Evolutionary conservation across 352 stramenopile genomes (phyloP).

Genomic region (Saprolegnia parasitica): DNA sequence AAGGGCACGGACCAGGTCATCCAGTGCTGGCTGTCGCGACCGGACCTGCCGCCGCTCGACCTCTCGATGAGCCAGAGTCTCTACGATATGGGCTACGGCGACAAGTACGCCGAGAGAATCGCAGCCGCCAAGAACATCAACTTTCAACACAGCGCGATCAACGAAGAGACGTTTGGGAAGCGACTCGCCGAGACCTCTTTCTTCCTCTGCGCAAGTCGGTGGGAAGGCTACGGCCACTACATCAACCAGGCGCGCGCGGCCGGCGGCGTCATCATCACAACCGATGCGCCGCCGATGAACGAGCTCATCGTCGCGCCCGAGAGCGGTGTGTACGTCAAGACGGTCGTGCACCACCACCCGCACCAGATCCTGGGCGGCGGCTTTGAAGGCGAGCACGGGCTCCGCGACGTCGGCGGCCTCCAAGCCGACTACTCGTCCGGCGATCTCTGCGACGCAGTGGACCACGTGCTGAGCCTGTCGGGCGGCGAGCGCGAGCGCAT

Average conservation of each 20-base stretch:
- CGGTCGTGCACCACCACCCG: background rate
- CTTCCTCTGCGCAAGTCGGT: slow-evolving; percentile 1
- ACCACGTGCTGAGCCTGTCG: background rate
- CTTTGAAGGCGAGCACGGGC: background rate
- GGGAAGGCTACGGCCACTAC: slow-evolving; percentile 45
- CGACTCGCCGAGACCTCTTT: background rate
- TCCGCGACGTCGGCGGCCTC: background rate
- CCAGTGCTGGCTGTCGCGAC: slow-evolving; percentile 38
- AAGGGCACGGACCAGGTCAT: slow-evolving; percentile 35
- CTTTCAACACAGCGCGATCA: slow-evolving; percentile 25
- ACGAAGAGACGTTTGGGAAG: background rate
- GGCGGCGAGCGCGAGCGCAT: background rate
- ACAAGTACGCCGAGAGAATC: slow-evolving; percentile 29
- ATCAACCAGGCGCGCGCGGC: slow-evolving; percentile 53
- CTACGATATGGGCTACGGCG: slow-evolving; percentile 38
- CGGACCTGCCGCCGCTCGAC: slow-evolving; percentile 33
- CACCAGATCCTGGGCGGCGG: background rate
- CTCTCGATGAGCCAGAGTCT: slow-evolving; percentile 33
- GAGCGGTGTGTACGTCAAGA: slow-evolving; percentile 39
- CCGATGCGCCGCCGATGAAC: slow-evolving; percentile 53
- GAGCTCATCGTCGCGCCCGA: slow-evolving; percentile 40
- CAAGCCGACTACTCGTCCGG: slow-evolving; percentile 25
- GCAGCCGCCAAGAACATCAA: slow-evolving; percentile 10
- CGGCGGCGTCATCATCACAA: slow-evolving; percentile 45
- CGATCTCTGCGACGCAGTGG: slow-evolving; percentile 11